Conservation (phyloP, 257 asterid genomes). For the Handroanthus guayacan region DNA sequence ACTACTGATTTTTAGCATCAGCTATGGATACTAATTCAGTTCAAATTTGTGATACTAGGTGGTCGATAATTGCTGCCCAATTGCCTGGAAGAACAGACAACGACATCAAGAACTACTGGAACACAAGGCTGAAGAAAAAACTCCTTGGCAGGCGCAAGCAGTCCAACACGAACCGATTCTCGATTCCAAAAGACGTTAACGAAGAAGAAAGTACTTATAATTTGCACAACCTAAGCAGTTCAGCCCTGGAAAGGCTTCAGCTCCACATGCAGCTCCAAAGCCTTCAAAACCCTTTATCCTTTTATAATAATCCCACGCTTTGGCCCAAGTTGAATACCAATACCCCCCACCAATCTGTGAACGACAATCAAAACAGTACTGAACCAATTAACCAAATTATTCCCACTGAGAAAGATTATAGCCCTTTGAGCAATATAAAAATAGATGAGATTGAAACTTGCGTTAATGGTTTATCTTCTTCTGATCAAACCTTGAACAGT, state of each 20-base stretch:
- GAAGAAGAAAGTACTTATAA: constrained; percentile 41
- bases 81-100: constrained; percentile 95
- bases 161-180: constrained; percentile 44
- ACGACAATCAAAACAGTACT: constrained; percentile 27
- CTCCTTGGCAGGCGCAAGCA: constrained; percentile 78
- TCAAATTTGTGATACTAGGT: constrained; percentile 46
- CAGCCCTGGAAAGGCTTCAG: constrained; percentile 92
- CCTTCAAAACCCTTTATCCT: constrained; percentile 62
- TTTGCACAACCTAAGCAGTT: constrained; percentile 68
- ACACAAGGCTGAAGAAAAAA: constrained; percentile 84
- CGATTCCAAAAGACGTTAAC: constrained; percentile 37
- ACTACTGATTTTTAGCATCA: not conserved
- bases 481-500: constrained; percentile 26
- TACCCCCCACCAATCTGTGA: constrained; percentile 60
- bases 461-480: constrained; percentile 37
- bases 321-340: constrained; percentile 56
- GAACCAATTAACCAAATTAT: constrained; percentile 25
- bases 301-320: constrained; percentile 59
- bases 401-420: constrained; percentile 40
- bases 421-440: constrained; percentile 33
- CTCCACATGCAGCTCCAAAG: constrained; percentile 85
- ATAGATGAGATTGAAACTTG: constrained; percentile 21
- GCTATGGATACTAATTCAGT: not conserved
- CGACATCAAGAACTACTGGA: constrained; percentile 96
- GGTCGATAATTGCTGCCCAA: constrained; percentile 98